Evolutionary conservation across 768 basidiomycete species (phyloP).

Genomic region (Amanita subjunquillea): DNA sequence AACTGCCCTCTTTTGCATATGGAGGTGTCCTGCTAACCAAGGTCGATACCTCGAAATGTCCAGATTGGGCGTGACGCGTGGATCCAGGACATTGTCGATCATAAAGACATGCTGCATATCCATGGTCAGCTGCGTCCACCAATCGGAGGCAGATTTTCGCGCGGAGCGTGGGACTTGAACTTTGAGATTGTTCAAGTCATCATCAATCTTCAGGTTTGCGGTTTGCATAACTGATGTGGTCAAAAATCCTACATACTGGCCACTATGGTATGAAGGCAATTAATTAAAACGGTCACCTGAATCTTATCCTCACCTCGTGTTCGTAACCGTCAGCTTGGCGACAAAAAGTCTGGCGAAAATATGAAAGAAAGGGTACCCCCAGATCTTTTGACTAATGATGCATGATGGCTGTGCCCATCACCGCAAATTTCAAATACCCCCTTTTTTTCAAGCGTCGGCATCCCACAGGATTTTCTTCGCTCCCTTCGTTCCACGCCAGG

Average conservation of each 20-base stretch:
- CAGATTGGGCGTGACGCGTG: background rate
- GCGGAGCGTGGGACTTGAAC: background rate
- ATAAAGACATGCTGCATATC: background rate
- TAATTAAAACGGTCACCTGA: background rate
- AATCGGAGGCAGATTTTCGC: background rate
- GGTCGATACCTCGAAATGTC: background rate
- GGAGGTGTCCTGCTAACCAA: background rate
- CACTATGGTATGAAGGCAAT: background rate
- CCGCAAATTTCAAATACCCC: background rate
- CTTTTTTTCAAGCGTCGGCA: background rate
- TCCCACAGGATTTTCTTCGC: background rate
- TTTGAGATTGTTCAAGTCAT: background rate
- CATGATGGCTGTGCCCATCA: background rate
- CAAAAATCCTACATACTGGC: background rate
- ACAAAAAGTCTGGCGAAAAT: background rate
- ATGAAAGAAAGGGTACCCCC: background rate
- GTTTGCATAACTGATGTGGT: background rate
- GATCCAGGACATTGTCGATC: background rate
- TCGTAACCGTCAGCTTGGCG: background rate
- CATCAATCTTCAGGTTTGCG: background rate
- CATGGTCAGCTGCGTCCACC: background rate
- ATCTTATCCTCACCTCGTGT: background rate
- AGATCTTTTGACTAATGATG: background rate
- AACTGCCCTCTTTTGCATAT: background rate
- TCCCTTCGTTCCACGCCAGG: background rate